phyloP scores from a whole-genome alignment of 805 yeast species.

The Spencermartinsiella europaea region DNA sequence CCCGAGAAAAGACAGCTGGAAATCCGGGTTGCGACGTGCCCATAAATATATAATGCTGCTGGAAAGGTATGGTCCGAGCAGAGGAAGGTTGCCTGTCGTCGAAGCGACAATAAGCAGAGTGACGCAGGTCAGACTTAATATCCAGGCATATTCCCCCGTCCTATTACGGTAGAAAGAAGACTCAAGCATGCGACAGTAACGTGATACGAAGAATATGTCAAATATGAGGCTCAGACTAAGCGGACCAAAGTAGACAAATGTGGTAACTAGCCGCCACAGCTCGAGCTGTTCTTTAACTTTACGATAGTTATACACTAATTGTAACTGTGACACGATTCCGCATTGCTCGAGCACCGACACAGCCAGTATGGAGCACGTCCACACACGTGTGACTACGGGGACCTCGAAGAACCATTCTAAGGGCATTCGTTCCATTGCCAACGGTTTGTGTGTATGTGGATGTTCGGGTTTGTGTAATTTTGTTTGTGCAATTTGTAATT shows the following conservation, averaged over 20 bases:
- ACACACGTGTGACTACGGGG: conserved; percentile 43
- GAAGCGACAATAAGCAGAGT: conserved; percentile 32
- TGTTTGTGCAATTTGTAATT: too few relatives aligned
- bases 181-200: conserved; percentile 39
- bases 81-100: conserved; percentile 27
- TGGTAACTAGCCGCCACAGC: conserved; percentile 39
- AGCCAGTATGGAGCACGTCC: conserved; percentile 32
- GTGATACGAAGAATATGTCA: conserved; percentile 34
- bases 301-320: conserved; percentile 33
- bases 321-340: conserved; percentile 31
- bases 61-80: conserved; percentile 38
- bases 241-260: conserved; percentile 40
- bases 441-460: too few relatives aligned
- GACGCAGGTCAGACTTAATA: conserved; percentile 30
- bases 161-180: conserved; percentile 27
- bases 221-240: conserved; percentile 36
- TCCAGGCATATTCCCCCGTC: conserved; percentile 38
- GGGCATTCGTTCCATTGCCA: conserved; percentile 20
- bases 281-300: conserved; percentile 32
- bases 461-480: too few relatives aligned
- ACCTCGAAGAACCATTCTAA: conserved; percentile 30
- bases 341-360: conserved; percentile 32
- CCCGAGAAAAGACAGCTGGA: conserved; percentile 38
- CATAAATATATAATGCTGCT: conserved; percentile 40
- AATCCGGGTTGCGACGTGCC: conserved; percentile 43